Conservation (phyloP, 257 asterid species). For the Nicotiana benthamiana region DNA sequence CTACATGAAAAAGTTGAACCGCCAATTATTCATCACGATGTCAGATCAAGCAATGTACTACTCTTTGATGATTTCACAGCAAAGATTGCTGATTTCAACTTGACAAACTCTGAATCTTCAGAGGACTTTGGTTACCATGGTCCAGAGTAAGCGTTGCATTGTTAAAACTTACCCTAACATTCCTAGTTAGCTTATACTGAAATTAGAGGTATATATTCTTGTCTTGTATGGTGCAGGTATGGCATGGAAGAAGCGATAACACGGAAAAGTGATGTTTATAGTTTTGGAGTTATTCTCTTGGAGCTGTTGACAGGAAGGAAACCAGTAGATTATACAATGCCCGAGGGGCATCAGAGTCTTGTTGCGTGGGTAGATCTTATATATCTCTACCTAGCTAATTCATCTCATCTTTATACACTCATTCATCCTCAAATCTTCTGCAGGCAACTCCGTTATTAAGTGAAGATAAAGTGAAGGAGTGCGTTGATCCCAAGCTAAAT, state of each 20-base stretch:
- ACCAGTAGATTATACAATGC: constrained; percentile 88
- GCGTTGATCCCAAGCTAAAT: constrained; percentile 69
- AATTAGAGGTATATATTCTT: no score
- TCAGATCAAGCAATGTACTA: constrained; percentile 81
- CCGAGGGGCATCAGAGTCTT: constrained; percentile 74
- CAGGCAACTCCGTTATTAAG: constrained; percentile 87
- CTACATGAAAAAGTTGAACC: constrained; percentile 79
- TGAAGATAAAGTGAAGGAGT: constrained; percentile 80
- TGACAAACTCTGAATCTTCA: constrained; percentile 59
- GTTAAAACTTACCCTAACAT: not conserved
- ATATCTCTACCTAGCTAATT: not conserved
- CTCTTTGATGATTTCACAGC: constrained; percentile 65
- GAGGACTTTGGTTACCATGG: constrained; percentile 88
- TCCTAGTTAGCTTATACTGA: not conserved
- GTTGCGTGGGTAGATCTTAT: constrained; percentile 52
- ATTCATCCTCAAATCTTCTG: not conserved
- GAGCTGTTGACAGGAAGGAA: constrained; percentile 73
- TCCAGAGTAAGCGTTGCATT: constrained; percentile 50
- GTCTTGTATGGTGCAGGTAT: constrained; percentile 29
- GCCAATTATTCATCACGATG: constrained; percentile 66
- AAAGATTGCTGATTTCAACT: constrained; percentile 66
- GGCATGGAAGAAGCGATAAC: constrained; percentile 76
- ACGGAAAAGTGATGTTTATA: constrained; percentile 67
- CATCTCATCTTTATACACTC: not conserved
- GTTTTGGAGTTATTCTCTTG: constrained; percentile 68